These are phyloP conservation scores for Sporothrix dimorphospora DNA, from an alignment of 2,329 filamentous ascomycete genomes.

Conservation along the genomic window DNA sequence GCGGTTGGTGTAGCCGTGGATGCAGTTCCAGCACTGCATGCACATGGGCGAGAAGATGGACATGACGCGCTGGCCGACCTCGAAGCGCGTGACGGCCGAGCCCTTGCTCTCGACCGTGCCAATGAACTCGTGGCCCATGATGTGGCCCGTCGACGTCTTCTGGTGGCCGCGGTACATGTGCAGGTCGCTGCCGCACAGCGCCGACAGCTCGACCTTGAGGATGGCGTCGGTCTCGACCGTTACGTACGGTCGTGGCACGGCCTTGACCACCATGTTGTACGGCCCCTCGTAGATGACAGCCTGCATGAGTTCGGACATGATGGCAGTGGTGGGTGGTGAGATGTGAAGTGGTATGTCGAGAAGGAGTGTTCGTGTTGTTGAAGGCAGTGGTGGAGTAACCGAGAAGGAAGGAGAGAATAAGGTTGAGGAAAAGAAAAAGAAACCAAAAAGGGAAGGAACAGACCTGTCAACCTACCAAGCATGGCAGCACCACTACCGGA, in stretches of 20 bases:
- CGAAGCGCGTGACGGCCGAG: neutral
- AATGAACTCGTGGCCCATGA: conserved; percentile 28
- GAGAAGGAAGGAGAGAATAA: neutral
- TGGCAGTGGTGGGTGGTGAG: neutral
- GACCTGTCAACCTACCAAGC: neutral
- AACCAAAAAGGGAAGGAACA: neutral
- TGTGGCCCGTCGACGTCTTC: conserved; percentile 27
- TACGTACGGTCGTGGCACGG: conserved; percentile 10
- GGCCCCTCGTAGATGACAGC: conserved; percentile 26
- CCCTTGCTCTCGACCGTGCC: conserved; percentile 25
- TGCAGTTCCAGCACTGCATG: conserved; percentile 27
- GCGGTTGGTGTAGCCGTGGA: conserved; percentile 27
- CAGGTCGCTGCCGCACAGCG: conserved; percentile 27
- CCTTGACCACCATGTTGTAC: conserved; percentile 25
- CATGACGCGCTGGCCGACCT: conserved; percentile 22
- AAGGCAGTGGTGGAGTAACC: neutral
- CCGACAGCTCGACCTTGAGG: conserved; percentile 21
- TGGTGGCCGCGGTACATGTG: conserved; percentile 30
- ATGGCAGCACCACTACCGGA: no score
- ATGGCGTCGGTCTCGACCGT: conserved; percentile 21
- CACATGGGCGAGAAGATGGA: conserved; percentile 19
- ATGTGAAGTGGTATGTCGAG: neutral
- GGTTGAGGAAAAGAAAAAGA: no score
- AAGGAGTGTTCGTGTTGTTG: neutral
- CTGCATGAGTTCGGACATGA: conserved; percentile 19